Conservation (phyloP, 2,329 filamentous ascomycete genomes). For the Akanthomyces lecanii region DNA sequence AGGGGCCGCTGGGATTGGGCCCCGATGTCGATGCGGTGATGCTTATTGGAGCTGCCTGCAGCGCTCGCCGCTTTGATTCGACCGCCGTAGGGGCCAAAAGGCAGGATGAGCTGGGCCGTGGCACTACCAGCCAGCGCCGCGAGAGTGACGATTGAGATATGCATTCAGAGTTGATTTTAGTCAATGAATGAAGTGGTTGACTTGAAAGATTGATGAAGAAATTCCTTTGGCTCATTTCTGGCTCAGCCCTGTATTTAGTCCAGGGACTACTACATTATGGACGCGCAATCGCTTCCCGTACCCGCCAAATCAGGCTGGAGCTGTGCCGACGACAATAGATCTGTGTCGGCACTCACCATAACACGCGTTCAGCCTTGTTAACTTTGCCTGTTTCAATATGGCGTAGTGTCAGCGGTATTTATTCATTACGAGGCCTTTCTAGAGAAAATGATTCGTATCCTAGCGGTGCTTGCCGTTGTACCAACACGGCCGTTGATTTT, state of each 20-base stretch:
- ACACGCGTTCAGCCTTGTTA: background rate
- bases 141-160: background rate
- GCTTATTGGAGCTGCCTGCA: background rate
- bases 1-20: background rate
- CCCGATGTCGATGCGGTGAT: background rate
- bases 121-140: background rate
- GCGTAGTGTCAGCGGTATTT: background rate
- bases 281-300: constrained; percentile 9
- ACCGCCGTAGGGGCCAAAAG: background rate
- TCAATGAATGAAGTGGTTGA: background rate
- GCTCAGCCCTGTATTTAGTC: background rate
- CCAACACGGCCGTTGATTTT: too few species aligned
- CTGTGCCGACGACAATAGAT: background rate
- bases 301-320: constrained; percentile 5
- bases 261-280: background rate
- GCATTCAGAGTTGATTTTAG: background rate
- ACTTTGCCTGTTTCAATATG: background rate
- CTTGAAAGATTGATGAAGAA: background rate
- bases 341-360: background rate
- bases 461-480: too few species aligned
- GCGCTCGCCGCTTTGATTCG: background rate
- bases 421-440: too few species aligned
- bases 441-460: too few species aligned
- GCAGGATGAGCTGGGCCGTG: background rate
- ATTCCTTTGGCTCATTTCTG: background rate